Conservation (phyloP, 2,329 filamentous ascomycete genomes). For the Leptodontidium sp. region DNA sequence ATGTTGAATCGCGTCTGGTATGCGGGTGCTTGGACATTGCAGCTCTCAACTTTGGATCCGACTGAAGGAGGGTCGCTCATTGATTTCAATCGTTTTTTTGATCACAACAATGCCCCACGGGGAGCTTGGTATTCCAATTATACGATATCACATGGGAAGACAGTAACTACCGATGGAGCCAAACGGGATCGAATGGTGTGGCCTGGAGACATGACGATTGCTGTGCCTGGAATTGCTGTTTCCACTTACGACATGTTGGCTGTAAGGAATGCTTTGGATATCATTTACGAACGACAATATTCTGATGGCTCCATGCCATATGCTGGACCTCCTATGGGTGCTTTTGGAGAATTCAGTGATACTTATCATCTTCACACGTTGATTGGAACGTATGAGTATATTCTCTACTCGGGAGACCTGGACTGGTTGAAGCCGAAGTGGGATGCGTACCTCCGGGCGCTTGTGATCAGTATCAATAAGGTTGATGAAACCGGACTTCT, state of each 20-base stretch:
- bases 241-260: slow-evolving; percentile 60
- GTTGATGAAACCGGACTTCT: slow-evolving; percentile 51
- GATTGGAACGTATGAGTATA: slow-evolving; percentile 65
- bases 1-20: slow-evolving; percentile 64
- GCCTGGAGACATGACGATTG: slow-evolving; percentile 69
- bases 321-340: slow-evolving; percentile 57
- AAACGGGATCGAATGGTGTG: slow-evolving; percentile 68
- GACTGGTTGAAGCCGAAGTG: slow-evolving; percentile 58
- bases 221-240: slow-evolving; percentile 61
- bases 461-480: slow-evolving; percentile 54
- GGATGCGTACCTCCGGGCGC: slow-evolving; percentile 57
- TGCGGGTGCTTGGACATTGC: slow-evolving; percentile 57
- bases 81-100: slow-evolving; percentile 47
- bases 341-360: slow-evolving; percentile 53
- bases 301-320: slow-evolving; percentile 57
- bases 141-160: slow-evolving; percentile 45
- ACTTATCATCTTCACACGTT: slow-evolving; percentile 68
- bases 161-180: slow-evolving; percentile 57
- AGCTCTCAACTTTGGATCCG: slow-evolving; percentile 51
- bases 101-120: slow-evolving; percentile 42
- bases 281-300: slow-evolving; percentile 53
- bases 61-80: slow-evolving; percentile 48
- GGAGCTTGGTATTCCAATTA: slow-evolving; percentile 48
- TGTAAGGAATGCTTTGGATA: slow-evolving; percentile 58
- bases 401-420: slow-evolving; percentile 63